Base-by-base conservation (phyloP, 176 grass and related monocot species). In the Avena atlantica region DNA sequence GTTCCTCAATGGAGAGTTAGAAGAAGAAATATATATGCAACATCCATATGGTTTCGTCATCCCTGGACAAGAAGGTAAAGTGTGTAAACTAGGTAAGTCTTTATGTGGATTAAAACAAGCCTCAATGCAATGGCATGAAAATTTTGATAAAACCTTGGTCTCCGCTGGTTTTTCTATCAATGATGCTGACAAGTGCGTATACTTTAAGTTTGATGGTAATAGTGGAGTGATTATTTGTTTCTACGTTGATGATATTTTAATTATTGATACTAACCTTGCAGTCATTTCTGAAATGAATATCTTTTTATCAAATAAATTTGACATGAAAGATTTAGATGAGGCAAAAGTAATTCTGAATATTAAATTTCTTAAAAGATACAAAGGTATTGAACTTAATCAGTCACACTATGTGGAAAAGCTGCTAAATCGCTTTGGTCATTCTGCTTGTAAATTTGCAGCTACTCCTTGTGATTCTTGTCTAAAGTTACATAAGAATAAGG, bases 101-200 rank as follows among this genome's bases (percentile, higher is more conserved):
- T 34, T 34, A 34, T 34, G 31, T 34, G 31, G 31, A 34, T 34
- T 34, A 34, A 34, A 34, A 34, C 31, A 34, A 34, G 31, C 31
- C 31, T 52, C 47, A 48, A 71, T 47, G 63, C 80, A 70, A 19
- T 55, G 80, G 63, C 81, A 86, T 24, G 72, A 86, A 86, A 86
- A 52, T 17, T 78, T 86, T 51, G 72, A 86, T 20, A 86, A 47
- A 50, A 58, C 45, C 17, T n/a, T 85, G 42, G 6, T 85, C 16
- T 74, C 71, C n/a, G 16, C 44, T 78, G 40, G 16, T 29, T 86
- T 86, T 17, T 24, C 47, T 64, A 34, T 86, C 19, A 86, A 58
- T 66, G 83, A 86, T 59, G 45, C 70, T 52, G 83, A 86, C 59
- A 76, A 77, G 47, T 86, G 83, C 29, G 71, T 86, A 34, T 86